Evolutionary conservation across 257 asterid species (phyloP).

Genomic region (Solanum commersonii): DNA sequence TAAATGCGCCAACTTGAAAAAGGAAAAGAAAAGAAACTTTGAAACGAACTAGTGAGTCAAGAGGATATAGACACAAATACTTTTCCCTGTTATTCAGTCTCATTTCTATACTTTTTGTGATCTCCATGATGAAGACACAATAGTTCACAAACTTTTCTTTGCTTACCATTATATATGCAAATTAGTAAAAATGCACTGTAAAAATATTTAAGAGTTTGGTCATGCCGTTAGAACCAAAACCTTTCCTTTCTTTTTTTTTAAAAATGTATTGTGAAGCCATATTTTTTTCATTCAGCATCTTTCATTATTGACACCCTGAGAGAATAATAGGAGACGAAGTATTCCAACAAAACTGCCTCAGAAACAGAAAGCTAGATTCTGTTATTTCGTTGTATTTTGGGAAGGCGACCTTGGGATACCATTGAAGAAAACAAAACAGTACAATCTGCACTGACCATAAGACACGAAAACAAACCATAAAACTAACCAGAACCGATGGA

Average conservation of each 20-base stretch:
- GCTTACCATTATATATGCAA: not conserved
- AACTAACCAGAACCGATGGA: constrained; percentile 59
- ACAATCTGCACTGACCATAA: not conserved
- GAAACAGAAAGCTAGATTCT: not conserved
- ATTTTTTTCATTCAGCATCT: not conserved
- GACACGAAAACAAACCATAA: not conserved
- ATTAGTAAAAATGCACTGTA: not conserved
- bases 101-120: not conserved
- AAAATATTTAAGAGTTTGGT: not conserved
- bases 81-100: not conserved
- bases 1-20: not conserved
- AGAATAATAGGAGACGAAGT: not conserved
- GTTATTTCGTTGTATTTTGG: not conserved
- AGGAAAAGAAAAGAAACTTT: not conserved
- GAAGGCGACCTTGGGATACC: not conserved
- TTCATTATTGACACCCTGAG: not conserved
- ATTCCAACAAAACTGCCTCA: not conserved
- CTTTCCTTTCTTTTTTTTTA: not conserved
- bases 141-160: not conserved
- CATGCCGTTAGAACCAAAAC: not conserved
- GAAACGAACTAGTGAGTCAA: not conserved
- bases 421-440: not conserved
- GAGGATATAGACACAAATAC: not conserved
- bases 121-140: not conserved
- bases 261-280: not conserved